A percentile compares a stretch with the other conserved stretches of the same genome.
phyloP scores from a whole-genome alignment of 2,329 filamentous ascomycete species.

The Aureobasidium lini region DNA sequence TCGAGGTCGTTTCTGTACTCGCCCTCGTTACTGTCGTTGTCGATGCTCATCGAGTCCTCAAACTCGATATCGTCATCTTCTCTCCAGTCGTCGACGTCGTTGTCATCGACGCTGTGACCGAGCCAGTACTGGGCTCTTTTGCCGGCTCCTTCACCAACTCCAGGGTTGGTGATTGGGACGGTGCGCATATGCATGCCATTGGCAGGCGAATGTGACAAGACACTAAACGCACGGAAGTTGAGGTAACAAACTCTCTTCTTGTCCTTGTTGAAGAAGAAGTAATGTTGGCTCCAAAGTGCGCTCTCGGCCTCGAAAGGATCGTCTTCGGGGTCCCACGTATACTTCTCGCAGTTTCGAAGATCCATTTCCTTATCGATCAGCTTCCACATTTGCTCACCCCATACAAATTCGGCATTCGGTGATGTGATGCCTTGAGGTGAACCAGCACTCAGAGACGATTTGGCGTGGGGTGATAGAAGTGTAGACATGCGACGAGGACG shows the following conservation, averaged over 20 bases:
- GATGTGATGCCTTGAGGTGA: slow-evolving; percentile 13
- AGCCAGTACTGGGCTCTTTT: slow-evolving; percentile 89
- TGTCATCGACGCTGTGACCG: slow-evolving; percentile 46
- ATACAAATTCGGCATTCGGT: slow-evolving; percentile 38
- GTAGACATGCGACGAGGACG: slow-evolving; percentile 52
- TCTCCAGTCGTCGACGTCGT: slow-evolving; percentile 17
- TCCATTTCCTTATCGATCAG: slow-evolving; percentile 92
- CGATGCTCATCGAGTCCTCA: slow-evolving; percentile 14
- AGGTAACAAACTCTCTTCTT: slow-evolving; percentile 91
- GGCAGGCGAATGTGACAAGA: slow-evolving; percentile 57
- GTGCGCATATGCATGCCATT: slow-evolving; percentile 34
- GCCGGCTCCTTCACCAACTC: slow-evolving; percentile 49
- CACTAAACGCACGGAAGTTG: slow-evolving; percentile 81
- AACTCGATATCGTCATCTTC: slow-evolving; percentile 27
- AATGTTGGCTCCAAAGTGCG: slow-evolving; percentile 90
- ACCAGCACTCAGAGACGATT: slow-evolving; percentile 12
- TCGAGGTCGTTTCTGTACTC: slow-evolving; percentile 28
- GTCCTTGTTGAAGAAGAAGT: slow-evolving; percentile 94
- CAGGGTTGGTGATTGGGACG: slow-evolving; percentile 37
- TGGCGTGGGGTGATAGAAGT: slow-evolving; percentile 20
- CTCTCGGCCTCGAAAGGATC: slow-evolving; percentile 90
- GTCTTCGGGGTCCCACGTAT: slow-evolving; percentile 80
- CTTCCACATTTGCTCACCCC: slow-evolving; percentile 88
- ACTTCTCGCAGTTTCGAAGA: slow-evolving; percentile 79
- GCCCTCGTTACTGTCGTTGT: slow-evolving; percentile 25